These are phyloP conservation scores for Tranzscheliella williamsii DNA, from an alignment of 1,284 basidiomycete species.

Conservation along the genomic window DNA sequence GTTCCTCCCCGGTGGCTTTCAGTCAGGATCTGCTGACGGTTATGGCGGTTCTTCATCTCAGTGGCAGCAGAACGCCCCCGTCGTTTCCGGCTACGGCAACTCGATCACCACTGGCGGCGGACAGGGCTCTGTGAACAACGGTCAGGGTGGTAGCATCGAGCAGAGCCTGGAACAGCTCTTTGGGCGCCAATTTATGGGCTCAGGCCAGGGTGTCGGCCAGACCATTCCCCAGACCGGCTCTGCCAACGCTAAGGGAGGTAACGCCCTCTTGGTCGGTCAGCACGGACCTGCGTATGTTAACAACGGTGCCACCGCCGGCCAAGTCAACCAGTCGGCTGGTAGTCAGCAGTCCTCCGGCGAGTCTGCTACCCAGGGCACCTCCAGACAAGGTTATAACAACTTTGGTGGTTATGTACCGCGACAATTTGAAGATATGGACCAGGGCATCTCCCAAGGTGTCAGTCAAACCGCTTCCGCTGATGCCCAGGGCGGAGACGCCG, in stretches of 20 bases:
- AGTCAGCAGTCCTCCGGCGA: constrained; percentile 14
- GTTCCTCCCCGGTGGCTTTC: neutral
- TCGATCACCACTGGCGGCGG: constrained; percentile 7
- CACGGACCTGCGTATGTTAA: constrained; percentile 15
- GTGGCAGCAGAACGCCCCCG: constrained; percentile 8
- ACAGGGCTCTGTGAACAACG: constrained; percentile 17
- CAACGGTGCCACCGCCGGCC: constrained; percentile 11
- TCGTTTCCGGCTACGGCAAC: constrained; percentile 13
- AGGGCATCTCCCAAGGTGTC: constrained; percentile 28
- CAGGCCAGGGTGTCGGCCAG: constrained; percentile 20
- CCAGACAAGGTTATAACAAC: constrained; percentile 14
- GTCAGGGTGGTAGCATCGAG: constrained; percentile 9
- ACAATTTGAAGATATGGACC: constrained; percentile 12
- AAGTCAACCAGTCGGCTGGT: constrained; percentile 11
- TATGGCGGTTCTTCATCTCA: neutral
- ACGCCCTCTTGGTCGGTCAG: constrained; percentile 13
- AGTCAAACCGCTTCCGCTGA: constrained; percentile 14
- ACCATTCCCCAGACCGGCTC: constrained; percentile 19
- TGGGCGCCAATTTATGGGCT: constrained; percentile 16
- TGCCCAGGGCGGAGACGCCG: constrained; percentile 19
- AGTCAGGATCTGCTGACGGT: neutral
- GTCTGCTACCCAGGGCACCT: constrained; percentile 20
- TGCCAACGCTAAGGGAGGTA: constrained; percentile 14
- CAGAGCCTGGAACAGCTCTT: constrained; percentile 14
- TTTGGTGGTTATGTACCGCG: constrained; percentile 2